Evolutionary conservation across 345 rosid species (phyloP).

Genomic region (Corchorus capsularis): DNA sequence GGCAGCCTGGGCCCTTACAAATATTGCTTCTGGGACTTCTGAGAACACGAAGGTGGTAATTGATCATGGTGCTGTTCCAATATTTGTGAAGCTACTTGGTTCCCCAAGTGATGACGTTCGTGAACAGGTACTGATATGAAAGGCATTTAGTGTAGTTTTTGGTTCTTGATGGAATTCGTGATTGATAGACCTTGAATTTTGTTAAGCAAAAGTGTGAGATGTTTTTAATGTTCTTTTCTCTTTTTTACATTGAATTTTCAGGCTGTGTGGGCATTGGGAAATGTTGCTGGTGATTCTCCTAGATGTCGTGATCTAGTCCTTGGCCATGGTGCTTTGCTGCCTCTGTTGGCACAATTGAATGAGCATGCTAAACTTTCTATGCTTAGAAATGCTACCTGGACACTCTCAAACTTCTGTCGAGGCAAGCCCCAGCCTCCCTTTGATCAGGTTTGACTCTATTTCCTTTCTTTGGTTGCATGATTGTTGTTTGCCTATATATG

Average conservation of each 20-base stretch:
- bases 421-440: constrained; percentile 65
- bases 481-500: background rate
- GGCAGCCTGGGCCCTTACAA: constrained; percentile 52
- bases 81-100: constrained; percentile 40
- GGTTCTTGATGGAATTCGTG: background rate
- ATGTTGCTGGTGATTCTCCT: constrained; percentile 64
- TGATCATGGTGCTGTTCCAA: constrained; percentile 46
- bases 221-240: background rate
- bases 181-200: background rate
- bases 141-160: background rate
- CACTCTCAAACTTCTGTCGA: constrained; percentile 61
- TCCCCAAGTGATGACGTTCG: constrained; percentile 51
- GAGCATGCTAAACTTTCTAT: constrained; percentile 53
- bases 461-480: background rate
- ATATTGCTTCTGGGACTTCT: constrained; percentile 49
- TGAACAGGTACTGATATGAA: constrained; percentile 23
- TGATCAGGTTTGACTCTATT: constrained; percentile 38
- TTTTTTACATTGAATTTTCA: constrained; percentile 21
- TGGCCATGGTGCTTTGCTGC: constrained; percentile 46
- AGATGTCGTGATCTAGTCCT: constrained; percentile 63
- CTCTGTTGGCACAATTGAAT: constrained; percentile 54
- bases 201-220: background rate
- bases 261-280: constrained; percentile 77
- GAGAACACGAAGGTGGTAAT: constrained; percentile 50
- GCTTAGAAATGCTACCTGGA: constrained; percentile 64